Evolutionary conservation across 331 rosid species (phyloP).

Genomic region (Rhamnella rubrinervis): DNA sequence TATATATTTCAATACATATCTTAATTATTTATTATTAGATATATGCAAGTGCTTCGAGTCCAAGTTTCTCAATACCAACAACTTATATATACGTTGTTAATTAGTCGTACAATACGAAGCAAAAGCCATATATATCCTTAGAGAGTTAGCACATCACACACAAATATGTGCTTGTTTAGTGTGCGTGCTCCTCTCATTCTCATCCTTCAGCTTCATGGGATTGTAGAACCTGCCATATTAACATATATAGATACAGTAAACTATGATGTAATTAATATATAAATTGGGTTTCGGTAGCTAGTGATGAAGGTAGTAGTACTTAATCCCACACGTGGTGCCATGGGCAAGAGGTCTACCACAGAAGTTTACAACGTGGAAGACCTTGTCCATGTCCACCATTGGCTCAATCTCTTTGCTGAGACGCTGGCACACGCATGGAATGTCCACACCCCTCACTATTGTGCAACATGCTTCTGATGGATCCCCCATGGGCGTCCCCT

Average conservation of each 20-base stretch:
- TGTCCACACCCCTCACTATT: slow-evolving; percentile 15
- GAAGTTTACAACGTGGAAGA: slow-evolving; percentile 20
- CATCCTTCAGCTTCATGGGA: background rate
- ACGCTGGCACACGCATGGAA: slow-evolving; percentile 23
- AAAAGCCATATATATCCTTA: no score
- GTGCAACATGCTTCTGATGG: slow-evolving; percentile 30
- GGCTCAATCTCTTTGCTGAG: slow-evolving; percentile 17
- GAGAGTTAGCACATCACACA: no score
- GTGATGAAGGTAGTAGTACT: background rate
- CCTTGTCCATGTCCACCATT: slow-evolving; percentile 33
- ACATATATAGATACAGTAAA: background rate
- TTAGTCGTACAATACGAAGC: no score
- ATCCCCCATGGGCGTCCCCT: background rate
- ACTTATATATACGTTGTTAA: no score
- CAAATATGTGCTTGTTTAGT: no score
- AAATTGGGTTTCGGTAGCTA: background rate
- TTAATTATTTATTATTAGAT: no score
- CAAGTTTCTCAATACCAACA: no score
- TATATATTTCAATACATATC: no score
- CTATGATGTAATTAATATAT: no score
- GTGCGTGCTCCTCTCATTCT: no score
- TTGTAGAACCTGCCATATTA: slow-evolving; percentile 16
- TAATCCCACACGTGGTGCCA: slow-evolving; percentile 39
- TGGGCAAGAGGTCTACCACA: slow-evolving; percentile 29
- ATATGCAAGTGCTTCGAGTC: no score